phyloP scores from a whole-genome alignment of 1,284 basidiomycete genomes.

The Ceratobasidium sp. region DNA sequence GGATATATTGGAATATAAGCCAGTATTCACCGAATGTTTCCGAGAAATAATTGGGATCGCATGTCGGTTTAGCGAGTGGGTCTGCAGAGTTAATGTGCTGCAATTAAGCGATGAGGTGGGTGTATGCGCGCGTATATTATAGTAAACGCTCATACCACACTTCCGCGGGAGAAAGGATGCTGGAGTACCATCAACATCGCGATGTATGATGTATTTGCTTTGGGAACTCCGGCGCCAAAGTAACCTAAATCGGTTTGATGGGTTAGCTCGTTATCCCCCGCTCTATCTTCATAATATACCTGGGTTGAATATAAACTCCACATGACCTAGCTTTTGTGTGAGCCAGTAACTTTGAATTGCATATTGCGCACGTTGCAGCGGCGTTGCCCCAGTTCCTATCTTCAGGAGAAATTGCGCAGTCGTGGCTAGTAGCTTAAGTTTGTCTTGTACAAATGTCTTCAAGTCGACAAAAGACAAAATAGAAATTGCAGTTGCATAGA shows the following conservation, averaged over 20 bases:
- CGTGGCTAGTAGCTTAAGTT: constrained; percentile 11
- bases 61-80: constrained; percentile 2
- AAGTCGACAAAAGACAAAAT: constrained; percentile 44
- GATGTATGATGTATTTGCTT: constrained; percentile 50
- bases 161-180: constrained; percentile 55
- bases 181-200: constrained; percentile 58
- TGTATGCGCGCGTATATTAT: neutral
- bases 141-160: neutral
- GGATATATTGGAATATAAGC: too few relatives aligned
- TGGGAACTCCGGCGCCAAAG: constrained; percentile 49
- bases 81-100: constrained; percentile 40
- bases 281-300: neutral
- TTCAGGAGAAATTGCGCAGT: neutral
- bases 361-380: constrained; percentile 23
- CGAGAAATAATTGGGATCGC: constrained; percentile 33
- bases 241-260: neutral
- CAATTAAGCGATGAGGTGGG: neutral
- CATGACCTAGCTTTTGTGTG: constrained; percentile 49
- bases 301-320: constrained; percentile 51
- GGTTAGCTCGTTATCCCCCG: neutral
- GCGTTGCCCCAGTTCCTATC: neutral
- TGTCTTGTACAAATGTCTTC: constrained; percentile 14
- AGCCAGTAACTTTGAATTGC: constrained; percentile 32
- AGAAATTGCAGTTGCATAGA: constrained; percentile 37
- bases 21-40: constrained; percentile 10